Evolutionary conservation across 352 stramenopile species (phyloP).

Genomic region (Hyaloperonospora brassicae): DNA sequence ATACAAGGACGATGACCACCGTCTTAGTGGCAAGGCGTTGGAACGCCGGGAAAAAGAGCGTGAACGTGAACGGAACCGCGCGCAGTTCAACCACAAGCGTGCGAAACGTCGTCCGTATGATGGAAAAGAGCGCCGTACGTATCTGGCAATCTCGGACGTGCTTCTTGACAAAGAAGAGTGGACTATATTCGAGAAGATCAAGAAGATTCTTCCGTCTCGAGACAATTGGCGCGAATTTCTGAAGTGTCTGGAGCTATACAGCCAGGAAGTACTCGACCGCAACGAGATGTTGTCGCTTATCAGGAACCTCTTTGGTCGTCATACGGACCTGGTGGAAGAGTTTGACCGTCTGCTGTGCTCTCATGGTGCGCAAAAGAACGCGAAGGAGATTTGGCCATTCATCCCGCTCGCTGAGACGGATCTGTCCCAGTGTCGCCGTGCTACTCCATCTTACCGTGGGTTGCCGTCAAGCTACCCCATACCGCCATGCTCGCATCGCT

Average conservation of each 20-base stretch:
- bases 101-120: conserved; percentile 61
- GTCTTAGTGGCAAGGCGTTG: conserved; percentile 42
- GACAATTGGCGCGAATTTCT: conserved; percentile 97
- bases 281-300: conserved; percentile 85
- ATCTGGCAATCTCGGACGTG: conserved; percentile 65
- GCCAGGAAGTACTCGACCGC: conserved; percentile 92
- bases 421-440: conserved; percentile 81
- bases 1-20: conserved; percentile 53
- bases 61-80: conserved; percentile 68
- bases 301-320: conserved; percentile 81
- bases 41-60: conserved; percentile 74
- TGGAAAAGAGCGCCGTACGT: conserved; percentile 64
- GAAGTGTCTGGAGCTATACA: conserved; percentile 97
- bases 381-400: conserved; percentile 87
- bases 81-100: conserved; percentile 65
- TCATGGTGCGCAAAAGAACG: conserved; percentile 70
- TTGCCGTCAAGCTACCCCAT: conserved; percentile 96
- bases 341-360: conserved; percentile 68
- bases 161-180: conserved; percentile 82
- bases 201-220: conserved; percentile 86
- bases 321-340: conserved; percentile 77
- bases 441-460: conserved; percentile 95
- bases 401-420: conserved; percentile 89
- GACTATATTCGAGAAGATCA: conserved; percentile 93
- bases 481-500: conserved; percentile 93